phyloP scores from a whole-genome alignment of 2,329 filamentous ascomycete species.

The Sporothrix protearum region DNA sequence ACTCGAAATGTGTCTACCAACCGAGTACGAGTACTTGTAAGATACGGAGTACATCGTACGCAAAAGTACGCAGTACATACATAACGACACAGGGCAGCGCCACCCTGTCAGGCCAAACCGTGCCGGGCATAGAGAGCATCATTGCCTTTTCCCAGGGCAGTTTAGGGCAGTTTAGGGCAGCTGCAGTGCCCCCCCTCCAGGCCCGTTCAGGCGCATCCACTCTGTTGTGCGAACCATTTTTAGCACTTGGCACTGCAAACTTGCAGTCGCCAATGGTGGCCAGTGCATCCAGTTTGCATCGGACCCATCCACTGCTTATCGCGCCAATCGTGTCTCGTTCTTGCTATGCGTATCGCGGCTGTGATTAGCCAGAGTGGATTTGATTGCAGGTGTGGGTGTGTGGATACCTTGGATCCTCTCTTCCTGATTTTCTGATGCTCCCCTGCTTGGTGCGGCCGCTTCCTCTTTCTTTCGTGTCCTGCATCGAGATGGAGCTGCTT shows the following conservation, averaged over 20 bases:
- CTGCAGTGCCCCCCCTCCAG: neutral
- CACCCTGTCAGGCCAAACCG: conserved; percentile 6
- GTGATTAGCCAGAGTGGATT: neutral
- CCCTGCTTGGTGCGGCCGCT: no score
- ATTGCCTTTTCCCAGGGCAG: neutral
- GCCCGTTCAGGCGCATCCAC: neutral
- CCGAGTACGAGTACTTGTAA: no score
- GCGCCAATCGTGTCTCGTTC: conserved; percentile 13
- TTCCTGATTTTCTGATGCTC: neutral
- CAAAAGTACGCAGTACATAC: no score
- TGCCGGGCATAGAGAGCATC: neutral
- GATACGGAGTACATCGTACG: no score
- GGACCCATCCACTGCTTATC: conserved; percentile 14
- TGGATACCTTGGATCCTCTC: neutral
- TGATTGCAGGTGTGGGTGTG: neutral
- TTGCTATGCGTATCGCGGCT: neutral
- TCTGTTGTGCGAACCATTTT: neutral
- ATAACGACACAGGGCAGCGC: no score
- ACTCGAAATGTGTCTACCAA: no score
- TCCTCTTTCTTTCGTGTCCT: neutral
- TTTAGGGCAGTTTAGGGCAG: neutral
- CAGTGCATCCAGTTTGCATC: neutral
- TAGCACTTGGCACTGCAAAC: neutral
- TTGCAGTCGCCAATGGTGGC: neutral
- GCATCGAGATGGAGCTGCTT: conserved; percentile 12